phyloP scores from a whole-genome alignment of 352 stramenopile genomes.

The Detonula confervacea region DNA sequence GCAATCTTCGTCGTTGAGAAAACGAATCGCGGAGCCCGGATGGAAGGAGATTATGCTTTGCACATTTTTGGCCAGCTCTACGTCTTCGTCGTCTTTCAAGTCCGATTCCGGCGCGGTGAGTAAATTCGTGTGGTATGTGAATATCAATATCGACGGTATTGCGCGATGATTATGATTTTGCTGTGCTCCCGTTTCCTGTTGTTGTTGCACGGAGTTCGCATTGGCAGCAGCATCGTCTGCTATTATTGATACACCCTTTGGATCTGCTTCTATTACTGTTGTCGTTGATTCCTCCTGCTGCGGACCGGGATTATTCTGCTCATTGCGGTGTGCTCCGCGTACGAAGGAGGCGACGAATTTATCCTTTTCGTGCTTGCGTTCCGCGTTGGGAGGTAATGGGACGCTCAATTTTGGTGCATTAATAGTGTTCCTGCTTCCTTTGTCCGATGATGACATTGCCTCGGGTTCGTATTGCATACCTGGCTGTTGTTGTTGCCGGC shows the following conservation, averaged over 20 bases:
- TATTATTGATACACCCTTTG: constrained; percentile 5
- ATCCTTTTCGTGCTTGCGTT: constrained; percentile 2
- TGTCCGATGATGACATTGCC: neutral
- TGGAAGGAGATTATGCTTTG: constrained; percentile 66
- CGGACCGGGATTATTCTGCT: constrained; percentile 6
- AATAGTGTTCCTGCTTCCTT: constrained; percentile 1
- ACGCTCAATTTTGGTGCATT: constrained; percentile 7
- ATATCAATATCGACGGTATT: constrained; percentile 74
- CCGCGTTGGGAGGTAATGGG: constrained; percentile 8
- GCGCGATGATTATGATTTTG: neutral
- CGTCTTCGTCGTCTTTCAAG: constrained; percentile 56
- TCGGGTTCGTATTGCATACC: constrained; percentile 1
- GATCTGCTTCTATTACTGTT: neutral
- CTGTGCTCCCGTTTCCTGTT: neutral
- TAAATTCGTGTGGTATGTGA: constrained; percentile 78
- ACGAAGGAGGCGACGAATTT: neutral
- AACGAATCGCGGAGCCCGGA: constrained; percentile 49
- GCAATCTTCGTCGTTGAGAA: constrained; percentile 77
- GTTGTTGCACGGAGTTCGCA: no score
- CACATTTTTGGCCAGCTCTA: constrained; percentile 64
- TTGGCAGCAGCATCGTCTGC: neutral
- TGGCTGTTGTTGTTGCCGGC: neutral
- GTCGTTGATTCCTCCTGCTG: neutral
- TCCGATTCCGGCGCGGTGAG: constrained; percentile 45
- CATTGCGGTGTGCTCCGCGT: neutral